Conservation (phyloP, 2,329 filamentous ascomycete genomes). For the Huntiella abstrusa region DNA sequence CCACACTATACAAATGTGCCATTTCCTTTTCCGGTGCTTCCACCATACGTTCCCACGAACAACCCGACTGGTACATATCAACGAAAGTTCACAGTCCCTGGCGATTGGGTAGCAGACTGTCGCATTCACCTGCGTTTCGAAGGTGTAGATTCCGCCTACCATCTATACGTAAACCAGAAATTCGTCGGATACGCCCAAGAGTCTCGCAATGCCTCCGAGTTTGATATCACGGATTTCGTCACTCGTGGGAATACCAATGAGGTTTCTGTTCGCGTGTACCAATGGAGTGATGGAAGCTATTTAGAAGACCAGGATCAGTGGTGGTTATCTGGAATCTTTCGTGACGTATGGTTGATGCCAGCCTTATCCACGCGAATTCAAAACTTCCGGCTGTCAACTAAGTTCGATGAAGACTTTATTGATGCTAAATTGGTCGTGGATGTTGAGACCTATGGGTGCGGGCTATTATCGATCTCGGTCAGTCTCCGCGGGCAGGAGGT, state of each 20-base stretch:
- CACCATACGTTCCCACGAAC: slow-evolving; percentile 40
- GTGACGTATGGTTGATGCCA: slow-evolving; percentile 46
- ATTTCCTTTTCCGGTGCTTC: slow-evolving; percentile 48
- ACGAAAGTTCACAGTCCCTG: slow-evolving; percentile 29
- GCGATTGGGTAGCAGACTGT: slow-evolving; percentile 37
- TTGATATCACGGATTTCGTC: slow-evolving; percentile 43
- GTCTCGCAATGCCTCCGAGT: slow-evolving; percentile 52
- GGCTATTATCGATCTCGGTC: slow-evolving; percentile 11
- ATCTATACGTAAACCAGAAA: slow-evolving; percentile 49
- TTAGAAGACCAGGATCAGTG: slow-evolving; percentile 56
- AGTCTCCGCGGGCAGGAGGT: background rate
- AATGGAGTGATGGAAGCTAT: slow-evolving; percentile 53
- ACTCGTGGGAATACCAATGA: slow-evolving; percentile 28
- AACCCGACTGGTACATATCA: slow-evolving; percentile 49
- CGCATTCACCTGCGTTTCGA: slow-evolving; percentile 43
- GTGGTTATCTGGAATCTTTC: slow-evolving; percentile 50
- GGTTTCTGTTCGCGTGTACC: slow-evolving; percentile 50
- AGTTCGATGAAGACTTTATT: slow-evolving; percentile 23
- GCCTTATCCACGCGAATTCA: slow-evolving; percentile 37
- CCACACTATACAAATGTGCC: slow-evolving; percentile 54
- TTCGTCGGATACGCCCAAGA: slow-evolving; percentile 56
- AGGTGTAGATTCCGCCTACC: slow-evolving; percentile 54
- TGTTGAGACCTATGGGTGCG: slow-evolving; percentile 19
- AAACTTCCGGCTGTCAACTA: slow-evolving; percentile 36
- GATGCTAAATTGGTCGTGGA: slow-evolving; percentile 28